phyloP scores from a whole-genome alignment of 345 rosid species.

The Acer negundo region DNA sequence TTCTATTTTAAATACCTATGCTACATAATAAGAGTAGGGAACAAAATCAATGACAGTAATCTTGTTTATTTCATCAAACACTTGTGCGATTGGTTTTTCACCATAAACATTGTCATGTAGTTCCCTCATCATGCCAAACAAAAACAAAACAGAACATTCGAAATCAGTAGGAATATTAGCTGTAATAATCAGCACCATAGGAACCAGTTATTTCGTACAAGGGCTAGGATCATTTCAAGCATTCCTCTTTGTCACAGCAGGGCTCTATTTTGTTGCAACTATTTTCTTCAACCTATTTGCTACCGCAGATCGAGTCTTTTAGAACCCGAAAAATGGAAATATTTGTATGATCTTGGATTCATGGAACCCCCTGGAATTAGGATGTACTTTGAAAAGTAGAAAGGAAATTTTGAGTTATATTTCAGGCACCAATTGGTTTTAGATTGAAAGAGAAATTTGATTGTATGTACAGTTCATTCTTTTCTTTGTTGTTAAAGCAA shows the following conservation, averaged over 20 bases:
- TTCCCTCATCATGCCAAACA: too few relatives aligned
- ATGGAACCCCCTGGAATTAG: neutral
- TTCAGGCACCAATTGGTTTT: neutral
- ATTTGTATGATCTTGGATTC: neutral
- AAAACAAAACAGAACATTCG: slow-evolving; percentile 50
- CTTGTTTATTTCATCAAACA: too few relatives aligned
- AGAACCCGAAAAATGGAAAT: neutral
- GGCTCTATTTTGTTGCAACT: slow-evolving; percentile 65
- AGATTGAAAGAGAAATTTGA: neutral
- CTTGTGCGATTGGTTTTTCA: too few relatives aligned
- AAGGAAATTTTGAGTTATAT: neutral
- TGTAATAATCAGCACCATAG: slow-evolving; percentile 89
- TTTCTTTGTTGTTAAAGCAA: too few relatives aligned
- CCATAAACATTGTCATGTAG: too few relatives aligned
- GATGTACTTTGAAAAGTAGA: neutral
- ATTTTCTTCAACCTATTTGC: slow-evolving; percentile 73
- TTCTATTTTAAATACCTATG: too few relatives aligned
- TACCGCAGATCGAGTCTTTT: slow-evolving; percentile 85
- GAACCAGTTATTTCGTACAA: slow-evolving; percentile 86
- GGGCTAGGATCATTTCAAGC: slow-evolving; percentile 94
- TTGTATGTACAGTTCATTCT: neutral
- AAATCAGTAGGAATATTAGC: slow-evolving; percentile 92
- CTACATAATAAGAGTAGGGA: too few relatives aligned
- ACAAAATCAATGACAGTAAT: too few relatives aligned
- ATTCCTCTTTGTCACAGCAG: slow-evolving; percentile 73